Conservation (phyloP, 352 stramenopile genomes). For the Phytophthora hibernalis region DNA sequence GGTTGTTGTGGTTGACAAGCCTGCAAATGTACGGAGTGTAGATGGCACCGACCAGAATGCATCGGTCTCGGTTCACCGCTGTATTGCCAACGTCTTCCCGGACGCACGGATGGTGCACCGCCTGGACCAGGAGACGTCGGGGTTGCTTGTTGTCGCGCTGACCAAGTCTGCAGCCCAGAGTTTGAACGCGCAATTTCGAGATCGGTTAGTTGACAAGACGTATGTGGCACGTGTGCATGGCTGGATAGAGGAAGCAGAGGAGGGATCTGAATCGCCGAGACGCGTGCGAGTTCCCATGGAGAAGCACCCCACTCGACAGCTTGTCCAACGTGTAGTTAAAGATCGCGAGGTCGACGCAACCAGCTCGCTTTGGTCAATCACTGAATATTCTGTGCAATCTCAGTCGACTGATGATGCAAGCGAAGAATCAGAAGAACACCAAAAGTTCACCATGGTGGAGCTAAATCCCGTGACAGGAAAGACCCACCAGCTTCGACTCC, state of each 20-base stretch:
- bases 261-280: constrained; percentile 23
- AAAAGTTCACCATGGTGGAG: constrained; percentile 54
- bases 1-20: constrained; percentile 71
- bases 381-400: constrained; percentile 39
- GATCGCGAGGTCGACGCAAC: constrained; percentile 30
- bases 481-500: constrained; percentile 96
- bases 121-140: constrained; percentile 81
- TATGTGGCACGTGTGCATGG: constrained; percentile 68
- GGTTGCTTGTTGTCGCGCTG: constrained; percentile 71
- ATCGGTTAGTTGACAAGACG: constrained; percentile 59
- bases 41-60: constrained; percentile 47
- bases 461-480: constrained; percentile 83
- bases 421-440: background rate
- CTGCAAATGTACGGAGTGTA: constrained; percentile 62
- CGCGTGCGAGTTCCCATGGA: constrained; percentile 59
- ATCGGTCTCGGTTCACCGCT: constrained; percentile 53
- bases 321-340: constrained; percentile 61
- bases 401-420: constrained; percentile 1
- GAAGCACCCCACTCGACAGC: constrained; percentile 47
- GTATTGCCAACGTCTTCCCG: constrained; percentile 51
- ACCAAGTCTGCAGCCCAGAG: constrained; percentile 64
- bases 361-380: constrained; percentile 44
- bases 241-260: constrained; percentile 29
- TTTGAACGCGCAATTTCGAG: constrained; percentile 74
- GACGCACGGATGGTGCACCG: constrained; percentile 79